These are phyloP conservation scores for Aspergillus intermedius DNA, from an alignment of 2,329 filamentous ascomycete species.

Conservation along the genomic window DNA sequence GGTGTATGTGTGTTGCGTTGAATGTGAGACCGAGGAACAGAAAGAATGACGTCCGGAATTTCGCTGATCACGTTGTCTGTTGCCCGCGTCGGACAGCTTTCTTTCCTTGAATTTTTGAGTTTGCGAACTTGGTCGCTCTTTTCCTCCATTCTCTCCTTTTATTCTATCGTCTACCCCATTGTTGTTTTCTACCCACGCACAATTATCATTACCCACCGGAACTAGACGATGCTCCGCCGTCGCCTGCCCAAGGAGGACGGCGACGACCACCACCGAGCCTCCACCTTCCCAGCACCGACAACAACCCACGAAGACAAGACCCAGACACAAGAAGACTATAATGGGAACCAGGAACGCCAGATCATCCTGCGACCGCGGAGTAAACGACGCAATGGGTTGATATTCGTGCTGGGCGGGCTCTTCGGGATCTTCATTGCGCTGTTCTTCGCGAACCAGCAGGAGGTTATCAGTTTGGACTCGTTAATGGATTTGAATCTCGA, in stretches of 20 bases:
- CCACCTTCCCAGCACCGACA: conserved; percentile 2
- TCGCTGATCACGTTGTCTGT: conserved; percentile 19
- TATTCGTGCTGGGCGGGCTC: conserved; percentile 83
- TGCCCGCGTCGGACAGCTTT: not conserved
- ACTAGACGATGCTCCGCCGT: conserved; percentile 31
- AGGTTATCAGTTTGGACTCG: conserved; percentile 78
- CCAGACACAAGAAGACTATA: conserved; percentile 2
- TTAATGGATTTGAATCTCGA: conserved; percentile 70
- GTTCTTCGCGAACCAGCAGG: conserved; percentile 83
- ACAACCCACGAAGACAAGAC: not conserved
- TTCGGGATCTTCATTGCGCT: conserved; percentile 83
- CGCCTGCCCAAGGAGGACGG: conserved; percentile 33
- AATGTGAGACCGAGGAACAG: not conserved
- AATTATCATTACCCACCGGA: not conserved
- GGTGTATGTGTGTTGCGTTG: too few species aligned
- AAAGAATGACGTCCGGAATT: conserved; percentile 1
- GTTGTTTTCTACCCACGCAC: not conserved
- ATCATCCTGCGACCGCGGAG: conserved; percentile 38
- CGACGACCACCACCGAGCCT: conserved; percentile 5
- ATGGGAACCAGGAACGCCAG: conserved; percentile 17
- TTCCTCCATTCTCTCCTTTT: not conserved
- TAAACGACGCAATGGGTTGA: conserved; percentile 71
- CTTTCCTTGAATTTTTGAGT: too few species aligned
- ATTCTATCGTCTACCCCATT: not conserved
- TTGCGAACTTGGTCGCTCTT: too few species aligned